Conservation (phyloP, 176 grass and related monocot species). For the Lolium rigidum region DNA sequence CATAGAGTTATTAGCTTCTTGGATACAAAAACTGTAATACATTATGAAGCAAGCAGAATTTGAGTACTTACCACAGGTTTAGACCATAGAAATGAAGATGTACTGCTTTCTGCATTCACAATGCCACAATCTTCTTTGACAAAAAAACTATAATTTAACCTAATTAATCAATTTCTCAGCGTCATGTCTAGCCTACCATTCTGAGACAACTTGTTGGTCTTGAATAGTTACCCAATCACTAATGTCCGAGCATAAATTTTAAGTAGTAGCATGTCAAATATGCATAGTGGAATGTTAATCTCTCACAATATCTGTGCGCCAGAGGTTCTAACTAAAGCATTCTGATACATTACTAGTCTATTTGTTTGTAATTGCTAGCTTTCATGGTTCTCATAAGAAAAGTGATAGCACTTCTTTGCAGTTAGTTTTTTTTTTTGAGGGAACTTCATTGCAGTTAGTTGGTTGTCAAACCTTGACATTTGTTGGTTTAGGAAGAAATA, state of each 20-base stretch:
- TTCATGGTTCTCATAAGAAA: not conserved
- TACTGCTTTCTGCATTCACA: conserved; percentile 1
- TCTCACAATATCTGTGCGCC: not conserved
- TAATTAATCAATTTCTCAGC: not conserved
- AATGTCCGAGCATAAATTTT: not conserved
- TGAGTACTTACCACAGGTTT: not conserved
- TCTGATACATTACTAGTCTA: not conserved
- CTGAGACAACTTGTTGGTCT: not conserved
- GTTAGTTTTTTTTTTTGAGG: no score
- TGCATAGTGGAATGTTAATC: not conserved
- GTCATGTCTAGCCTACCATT: conserved; percentile 7
- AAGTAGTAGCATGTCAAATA: not conserved
- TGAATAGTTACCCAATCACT: conserved; percentile 12
- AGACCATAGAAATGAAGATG: conserved; percentile 26
- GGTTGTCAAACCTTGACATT: not conserved
- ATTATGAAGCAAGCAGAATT: conserved; percentile 3
- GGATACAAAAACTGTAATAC: not conserved
- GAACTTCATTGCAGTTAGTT: no score
- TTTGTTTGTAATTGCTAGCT: not conserved
- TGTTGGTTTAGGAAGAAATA: conserved; percentile 28
- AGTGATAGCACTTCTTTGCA: no score
- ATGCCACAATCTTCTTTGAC: conserved; percentile 1
- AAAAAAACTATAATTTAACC: not conserved
- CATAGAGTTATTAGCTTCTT: conserved; percentile 5
- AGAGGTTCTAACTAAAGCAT: conserved; percentile 6